Percentiles rank a stretch among this genome's conserved stretches.
These are phyloP conservation scores for Citrus cavaleriei DNA, from an alignment of 345 rosid species.

Conservation along the genomic window DNA sequence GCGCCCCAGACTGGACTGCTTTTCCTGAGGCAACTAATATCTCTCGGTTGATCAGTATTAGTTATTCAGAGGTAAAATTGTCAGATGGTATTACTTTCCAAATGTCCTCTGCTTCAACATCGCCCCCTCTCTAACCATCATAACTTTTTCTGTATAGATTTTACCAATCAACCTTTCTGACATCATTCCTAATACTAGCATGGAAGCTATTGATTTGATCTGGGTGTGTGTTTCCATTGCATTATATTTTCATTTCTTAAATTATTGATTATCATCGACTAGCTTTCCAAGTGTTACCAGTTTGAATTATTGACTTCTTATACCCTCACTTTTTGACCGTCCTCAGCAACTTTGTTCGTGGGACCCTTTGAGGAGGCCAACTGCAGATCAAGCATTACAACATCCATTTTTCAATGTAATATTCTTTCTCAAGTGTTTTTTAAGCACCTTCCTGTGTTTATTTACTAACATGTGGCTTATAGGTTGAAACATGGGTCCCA, in stretches of 20 bases:
- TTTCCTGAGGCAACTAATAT: conserved; percentile 74
- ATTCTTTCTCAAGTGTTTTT: conserved; percentile 7
- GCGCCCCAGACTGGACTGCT: conserved; percentile 66
- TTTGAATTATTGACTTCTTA: conserved; percentile 3
- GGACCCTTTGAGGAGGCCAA: conserved; percentile 89
- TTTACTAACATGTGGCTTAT: conserved; percentile 23
- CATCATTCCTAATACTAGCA: conserved; percentile 72
- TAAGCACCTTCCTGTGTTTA: conserved; percentile 7
- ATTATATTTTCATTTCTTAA: background rate
- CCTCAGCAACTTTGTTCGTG: conserved; percentile 78
- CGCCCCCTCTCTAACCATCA: background rate
- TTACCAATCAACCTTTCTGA: conserved; percentile 56
- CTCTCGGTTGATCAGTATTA: conserved; percentile 54
- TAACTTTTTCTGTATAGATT: conserved; percentile 38
- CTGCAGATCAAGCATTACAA: conserved; percentile 77
- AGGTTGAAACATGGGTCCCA: conserved; percentile 64
- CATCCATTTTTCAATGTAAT: conserved; percentile 94
- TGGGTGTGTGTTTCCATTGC: conserved; percentile 39
- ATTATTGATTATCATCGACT: background rate
- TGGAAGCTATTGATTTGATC: conserved; percentile 82
- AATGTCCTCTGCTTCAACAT: background rate
- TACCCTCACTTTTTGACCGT: conserved; percentile 13
- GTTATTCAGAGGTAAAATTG: conserved; percentile 54
- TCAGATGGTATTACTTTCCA: background rate
- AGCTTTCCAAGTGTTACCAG: background rate